A percentile compares a stretch with the other conserved stretches of the same genome.
Conservation (phyloP, 352 stramenopile species). For the Phytophthora vignae region DNA sequence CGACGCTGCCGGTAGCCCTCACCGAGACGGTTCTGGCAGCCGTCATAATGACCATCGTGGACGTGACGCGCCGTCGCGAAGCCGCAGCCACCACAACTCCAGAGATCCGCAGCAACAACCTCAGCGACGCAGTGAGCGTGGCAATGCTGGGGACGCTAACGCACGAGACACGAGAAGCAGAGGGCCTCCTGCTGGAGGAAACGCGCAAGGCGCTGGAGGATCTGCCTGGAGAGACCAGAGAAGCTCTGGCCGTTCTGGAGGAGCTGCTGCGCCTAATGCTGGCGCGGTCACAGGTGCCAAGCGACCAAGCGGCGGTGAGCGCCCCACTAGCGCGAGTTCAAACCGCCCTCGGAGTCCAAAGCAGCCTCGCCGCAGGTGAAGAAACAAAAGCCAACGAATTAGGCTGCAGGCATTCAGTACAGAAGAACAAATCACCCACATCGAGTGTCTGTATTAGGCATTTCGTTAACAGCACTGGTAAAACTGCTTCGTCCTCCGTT, state of each 20-base stretch:
- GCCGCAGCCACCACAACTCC: conserved; percentile 60
- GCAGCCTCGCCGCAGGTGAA: conserved; percentile 45
- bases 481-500: neutral
- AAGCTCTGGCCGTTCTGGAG: conserved; percentile 35
- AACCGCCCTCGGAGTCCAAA: conserved; percentile 48
- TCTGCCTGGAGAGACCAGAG: conserved; percentile 55
- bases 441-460: conserved; percentile 2
- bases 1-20: conserved; percentile 36
- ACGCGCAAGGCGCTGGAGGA: conserved; percentile 18
- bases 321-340: conserved; percentile 37
- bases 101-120: conserved; percentile 45
- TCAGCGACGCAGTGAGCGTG: conserved; percentile 55
- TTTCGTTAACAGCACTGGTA: neutral
- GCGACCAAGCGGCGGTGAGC: conserved; percentile 38
- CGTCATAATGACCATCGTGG: conserved; percentile 50
- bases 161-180: conserved; percentile 36
- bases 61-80: conserved; percentile 43
- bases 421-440: neutral
- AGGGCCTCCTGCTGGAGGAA: conserved; percentile 28
- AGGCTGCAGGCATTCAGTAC: neutral
- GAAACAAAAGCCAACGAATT: neutral
- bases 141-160: conserved; percentile 37
- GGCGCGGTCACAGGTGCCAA: conserved; percentile 42
- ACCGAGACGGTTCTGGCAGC: conserved; percentile 40
- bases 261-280: conserved; percentile 20